These are phyloP conservation scores for Paramecium primaurelia DNA, from an alignment of 73 alveolate species.

Conservation along the genomic window DNA sequence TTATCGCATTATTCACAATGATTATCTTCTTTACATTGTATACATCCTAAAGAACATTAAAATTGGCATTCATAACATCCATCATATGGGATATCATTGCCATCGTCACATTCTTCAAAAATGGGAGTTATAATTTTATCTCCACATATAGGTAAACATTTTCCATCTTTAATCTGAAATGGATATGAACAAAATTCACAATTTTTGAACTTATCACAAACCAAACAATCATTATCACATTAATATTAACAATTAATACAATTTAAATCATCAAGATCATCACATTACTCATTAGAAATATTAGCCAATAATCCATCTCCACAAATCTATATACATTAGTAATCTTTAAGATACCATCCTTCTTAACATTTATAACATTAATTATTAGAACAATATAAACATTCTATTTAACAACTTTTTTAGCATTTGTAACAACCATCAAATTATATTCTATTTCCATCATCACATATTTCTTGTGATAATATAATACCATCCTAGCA, in stretches of 20 bases:
- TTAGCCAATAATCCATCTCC: background rate
- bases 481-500: background rate
- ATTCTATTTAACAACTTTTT: background rate
- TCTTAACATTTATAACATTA: background rate
- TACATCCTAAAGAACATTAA: background rate
- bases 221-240: background rate
- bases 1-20: too few relatives aligned
- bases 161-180: background rate
- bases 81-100: background rate
- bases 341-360: background rate
- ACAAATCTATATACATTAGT: background rate
- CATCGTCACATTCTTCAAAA: slow-evolving; percentile 9
- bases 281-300: background rate
- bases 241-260: background rate
- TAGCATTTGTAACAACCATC: background rate
- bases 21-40: background rate
- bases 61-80: background rate
- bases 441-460: background rate
- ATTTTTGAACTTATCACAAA: background rate
- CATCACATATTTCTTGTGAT: background rate
- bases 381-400: background rate
- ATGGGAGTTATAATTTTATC: background rate
- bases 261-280: background rate
- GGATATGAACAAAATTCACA: background rate
- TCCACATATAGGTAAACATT: slow-evolving; percentile 44